Conservation (phyloP, 805 yeast genomes). For the Kurtzmaniella cleridarum region DNA sequence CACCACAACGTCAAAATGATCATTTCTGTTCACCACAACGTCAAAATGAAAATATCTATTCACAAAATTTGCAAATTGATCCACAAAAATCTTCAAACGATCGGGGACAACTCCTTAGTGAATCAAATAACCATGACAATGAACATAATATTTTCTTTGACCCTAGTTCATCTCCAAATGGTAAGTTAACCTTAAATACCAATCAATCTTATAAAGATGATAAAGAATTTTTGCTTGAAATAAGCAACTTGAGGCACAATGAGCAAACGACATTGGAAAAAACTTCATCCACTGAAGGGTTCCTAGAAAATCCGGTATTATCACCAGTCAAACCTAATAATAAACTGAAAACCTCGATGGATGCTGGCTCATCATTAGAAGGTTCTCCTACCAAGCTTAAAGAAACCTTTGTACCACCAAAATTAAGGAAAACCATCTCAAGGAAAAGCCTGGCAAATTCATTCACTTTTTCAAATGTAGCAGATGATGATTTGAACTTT, state of each 20-base stretch:
- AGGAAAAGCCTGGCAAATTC: conserved; percentile 16
- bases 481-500: conserved; percentile 26
- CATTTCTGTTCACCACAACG: no score
- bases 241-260: conserved; percentile 3
- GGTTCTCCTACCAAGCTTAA: no score
- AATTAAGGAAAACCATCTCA: conserved; percentile 9
- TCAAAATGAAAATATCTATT: no score
- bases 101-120: no score
- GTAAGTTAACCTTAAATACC: no score
- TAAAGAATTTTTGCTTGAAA: conserved; percentile 5
- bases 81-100: no score
- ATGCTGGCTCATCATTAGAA: neutral
- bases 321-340: conserved; percentile 1
- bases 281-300: neutral
- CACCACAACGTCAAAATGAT: no score
- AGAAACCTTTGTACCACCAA: conserved; percentile 10
- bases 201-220: conserved; percentile 6
- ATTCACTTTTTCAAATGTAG: conserved; percentile 19
- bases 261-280: neutral
- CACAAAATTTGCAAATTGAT: no score
- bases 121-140: no score
- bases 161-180: no score
- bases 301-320: neutral
- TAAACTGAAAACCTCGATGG: conserved; percentile 1
- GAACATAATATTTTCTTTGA: no score